Evolutionary conservation across 2,329 filamentous ascomycete species (phyloP).

Genomic region (Colletotrichum kahawae): DNA sequence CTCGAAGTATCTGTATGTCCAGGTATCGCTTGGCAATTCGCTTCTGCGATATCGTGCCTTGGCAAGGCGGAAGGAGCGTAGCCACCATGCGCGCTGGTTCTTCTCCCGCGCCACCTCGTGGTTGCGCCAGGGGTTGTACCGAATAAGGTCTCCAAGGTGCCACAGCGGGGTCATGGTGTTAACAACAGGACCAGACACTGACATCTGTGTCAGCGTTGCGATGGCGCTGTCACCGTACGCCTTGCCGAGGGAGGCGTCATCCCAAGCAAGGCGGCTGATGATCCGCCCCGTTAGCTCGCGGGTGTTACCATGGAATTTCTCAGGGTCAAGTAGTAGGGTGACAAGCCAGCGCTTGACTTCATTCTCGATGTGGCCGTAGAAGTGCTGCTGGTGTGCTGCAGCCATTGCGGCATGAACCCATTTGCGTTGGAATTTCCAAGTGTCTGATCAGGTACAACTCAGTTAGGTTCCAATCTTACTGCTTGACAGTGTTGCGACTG

Average conservation of each 20-base stretch:
- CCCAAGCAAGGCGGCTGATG: conserved; percentile 56
- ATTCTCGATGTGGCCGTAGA: conserved; percentile 53
- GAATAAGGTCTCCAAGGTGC: conserved; percentile 43
- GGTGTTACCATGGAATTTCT: conserved; percentile 48
- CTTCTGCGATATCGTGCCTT: conserved; percentile 45
- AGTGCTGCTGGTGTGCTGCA: conserved; percentile 42
- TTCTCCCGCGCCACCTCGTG: conserved; percentile 49
- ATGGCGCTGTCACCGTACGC: conserved; percentile 52
- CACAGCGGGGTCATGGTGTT: conserved; percentile 56
- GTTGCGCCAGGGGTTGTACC: conserved; percentile 52
- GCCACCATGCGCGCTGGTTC: conserved; percentile 51
- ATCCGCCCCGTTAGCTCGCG: conserved; percentile 55
- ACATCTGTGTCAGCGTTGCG: conserved; percentile 54
- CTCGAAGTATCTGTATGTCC: conserved; percentile 53
- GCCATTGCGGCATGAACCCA: conserved; percentile 57
- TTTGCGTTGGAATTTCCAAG: conserved; percentile 54
- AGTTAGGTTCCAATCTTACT: not conserved
- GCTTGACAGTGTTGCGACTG: not conserved
- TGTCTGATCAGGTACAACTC: conserved; percentile 35
- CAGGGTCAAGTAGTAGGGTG: conserved; percentile 51
- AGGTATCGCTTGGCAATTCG: conserved; percentile 49
- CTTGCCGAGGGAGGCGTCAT: conserved; percentile 51
- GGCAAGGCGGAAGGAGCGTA: conserved; percentile 43
- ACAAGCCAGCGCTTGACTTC: conserved; percentile 51
- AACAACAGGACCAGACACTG: conserved; percentile 54